Evolutionary conservation across 805 yeast genomes (phyloP).

Genomic region (Wickerhamiella spandovensis): DNA sequence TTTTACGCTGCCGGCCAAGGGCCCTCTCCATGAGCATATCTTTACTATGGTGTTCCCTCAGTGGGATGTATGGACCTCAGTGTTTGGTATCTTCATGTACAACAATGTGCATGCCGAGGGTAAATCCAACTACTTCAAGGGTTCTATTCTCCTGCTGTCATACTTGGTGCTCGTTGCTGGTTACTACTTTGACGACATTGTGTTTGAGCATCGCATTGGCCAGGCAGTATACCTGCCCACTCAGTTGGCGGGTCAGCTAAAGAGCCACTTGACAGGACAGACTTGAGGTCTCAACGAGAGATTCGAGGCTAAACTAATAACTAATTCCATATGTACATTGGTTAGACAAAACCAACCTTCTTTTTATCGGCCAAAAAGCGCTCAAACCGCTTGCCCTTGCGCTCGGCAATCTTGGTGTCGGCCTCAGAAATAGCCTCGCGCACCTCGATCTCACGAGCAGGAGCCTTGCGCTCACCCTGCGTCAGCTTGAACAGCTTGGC

Average conservation of each 20-base stretch:
- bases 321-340: slow-evolving; percentile 4
- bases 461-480: slow-evolving; percentile 55
- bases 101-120: slow-evolving; percentile 95
- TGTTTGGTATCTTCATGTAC: slow-evolving; percentile 76
- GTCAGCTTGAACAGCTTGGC: slow-evolving; percentile 66
- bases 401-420: slow-evolving; percentile 53
- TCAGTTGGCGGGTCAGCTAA: too few species aligned
- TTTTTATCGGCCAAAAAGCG: slow-evolving; percentile 10
- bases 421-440: slow-evolving; percentile 50
- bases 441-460: slow-evolving; percentile 44
- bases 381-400: slow-evolving; percentile 38
- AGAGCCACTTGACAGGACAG: too few species aligned
- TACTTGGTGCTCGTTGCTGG: slow-evolving; percentile 69
- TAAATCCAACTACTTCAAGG: slow-evolving; percentile 90
- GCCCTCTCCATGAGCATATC: slow-evolving; percentile 22
- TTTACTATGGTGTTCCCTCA: slow-evolving; percentile 83
- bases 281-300: too few species aligned
- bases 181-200: slow-evolving; percentile 49
- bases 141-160: slow-evolving; percentile 69
- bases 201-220: slow-evolving; percentile 20
- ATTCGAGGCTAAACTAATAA: too few species aligned
- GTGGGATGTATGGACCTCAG: slow-evolving; percentile 84
- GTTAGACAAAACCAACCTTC: slow-evolving; percentile 8
- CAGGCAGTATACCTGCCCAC: neutral
- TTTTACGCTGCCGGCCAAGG: slow-evolving; percentile 11